Conservation (phyloP, 306 rosid species). For the Carpinus fangiana region DNA sequence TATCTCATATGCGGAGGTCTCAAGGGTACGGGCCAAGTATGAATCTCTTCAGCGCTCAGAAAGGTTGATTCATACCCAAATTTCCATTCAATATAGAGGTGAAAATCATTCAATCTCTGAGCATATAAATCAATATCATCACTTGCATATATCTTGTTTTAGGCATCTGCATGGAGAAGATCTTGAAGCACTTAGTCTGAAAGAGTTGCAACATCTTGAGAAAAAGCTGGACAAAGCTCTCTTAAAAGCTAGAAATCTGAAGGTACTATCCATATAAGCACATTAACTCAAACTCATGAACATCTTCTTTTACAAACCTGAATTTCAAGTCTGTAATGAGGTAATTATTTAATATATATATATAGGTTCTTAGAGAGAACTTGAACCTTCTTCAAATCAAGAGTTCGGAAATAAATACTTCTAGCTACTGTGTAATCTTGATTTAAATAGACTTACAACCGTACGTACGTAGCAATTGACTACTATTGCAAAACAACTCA, state of each 20-base stretch:
- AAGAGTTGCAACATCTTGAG: slow-evolving; percentile 63
- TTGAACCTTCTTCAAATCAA: too few species aligned
- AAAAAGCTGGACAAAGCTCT: slow-evolving; percentile 63
- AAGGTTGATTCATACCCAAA: slow-evolving; percentile 38
- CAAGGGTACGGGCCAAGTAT: slow-evolving; percentile 47
- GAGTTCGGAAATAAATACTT: too few species aligned
- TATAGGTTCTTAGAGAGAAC: too few species aligned
- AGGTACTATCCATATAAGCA: slow-evolving; percentile 38
- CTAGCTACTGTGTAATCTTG: too few species aligned
- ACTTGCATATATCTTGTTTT: not conserved
- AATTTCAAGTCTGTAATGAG: too few species aligned
- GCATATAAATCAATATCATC: not conserved
- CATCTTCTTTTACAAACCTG: too few species aligned
- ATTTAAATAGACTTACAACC: too few species aligned
- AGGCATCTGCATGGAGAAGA: slow-evolving; percentile 80
- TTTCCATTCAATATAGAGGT: too few species aligned
- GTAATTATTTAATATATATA: too few species aligned
- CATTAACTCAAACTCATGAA: too few species aligned
- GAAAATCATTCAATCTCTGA: not conserved
- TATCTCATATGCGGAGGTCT: slow-evolving; percentile 43
- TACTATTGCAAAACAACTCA: too few species aligned
- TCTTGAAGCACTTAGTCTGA: slow-evolving; percentile 56
- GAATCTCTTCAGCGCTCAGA: slow-evolving; percentile 71
- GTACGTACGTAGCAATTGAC: too few species aligned
- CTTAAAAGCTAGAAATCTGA: slow-evolving; percentile 49